A percentile compares a stretch with the other conserved stretches of the same genome.
phyloP scores from a whole-genome alignment of 75 land plant genomes.

The Cunninghamia lanceolata region DNA sequence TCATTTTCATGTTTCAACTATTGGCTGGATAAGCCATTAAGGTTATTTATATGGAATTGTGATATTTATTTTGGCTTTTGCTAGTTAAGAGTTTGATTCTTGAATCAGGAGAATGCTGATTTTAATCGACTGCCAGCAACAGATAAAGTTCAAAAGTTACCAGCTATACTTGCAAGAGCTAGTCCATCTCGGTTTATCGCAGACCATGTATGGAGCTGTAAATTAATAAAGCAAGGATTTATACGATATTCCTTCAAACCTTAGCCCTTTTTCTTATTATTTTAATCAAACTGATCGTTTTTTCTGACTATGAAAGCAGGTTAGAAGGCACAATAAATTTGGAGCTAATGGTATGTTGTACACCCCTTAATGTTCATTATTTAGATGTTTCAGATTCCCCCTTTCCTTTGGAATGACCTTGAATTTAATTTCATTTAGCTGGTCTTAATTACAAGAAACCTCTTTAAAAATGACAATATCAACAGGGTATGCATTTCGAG shows the following conservation, averaged over 20 bases:
- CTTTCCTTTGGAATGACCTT: neutral
- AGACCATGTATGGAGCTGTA: slow-evolving; percentile 33
- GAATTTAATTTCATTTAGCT: neutral
- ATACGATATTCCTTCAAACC: neutral
- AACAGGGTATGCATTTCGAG: neutral
- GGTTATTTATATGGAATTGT: neutral
- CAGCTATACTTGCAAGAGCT: slow-evolving; percentile 69
- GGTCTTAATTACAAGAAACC: neutral
- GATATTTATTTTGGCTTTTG: neutral
- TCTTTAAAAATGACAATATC: neutral
- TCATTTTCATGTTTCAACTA: neutral
- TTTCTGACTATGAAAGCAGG: slow-evolving; percentile 1
- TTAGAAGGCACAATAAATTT: neutral
- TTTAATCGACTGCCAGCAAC: slow-evolving; percentile 30
- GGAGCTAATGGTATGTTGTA: slow-evolving; percentile 5
- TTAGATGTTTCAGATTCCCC: neutral
- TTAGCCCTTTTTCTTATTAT: neutral
- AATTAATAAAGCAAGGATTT: neutral
- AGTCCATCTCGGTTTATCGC: slow-evolving; percentile 55
- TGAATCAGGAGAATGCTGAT: slow-evolving; percentile 48
- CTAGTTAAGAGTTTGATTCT: neutral
- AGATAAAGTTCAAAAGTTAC: slow-evolving; percentile 57
- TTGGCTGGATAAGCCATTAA: neutral
- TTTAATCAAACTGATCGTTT: neutral
- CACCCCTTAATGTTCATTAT: neutral